Percentiles rank a stretch among this genome's conserved stretches.
These are phyloP conservation scores for Ophiostoma populinum DNA, from an alignment of 2,329 filamentous ascomycete genomes.

Conservation along the genomic window DNA sequence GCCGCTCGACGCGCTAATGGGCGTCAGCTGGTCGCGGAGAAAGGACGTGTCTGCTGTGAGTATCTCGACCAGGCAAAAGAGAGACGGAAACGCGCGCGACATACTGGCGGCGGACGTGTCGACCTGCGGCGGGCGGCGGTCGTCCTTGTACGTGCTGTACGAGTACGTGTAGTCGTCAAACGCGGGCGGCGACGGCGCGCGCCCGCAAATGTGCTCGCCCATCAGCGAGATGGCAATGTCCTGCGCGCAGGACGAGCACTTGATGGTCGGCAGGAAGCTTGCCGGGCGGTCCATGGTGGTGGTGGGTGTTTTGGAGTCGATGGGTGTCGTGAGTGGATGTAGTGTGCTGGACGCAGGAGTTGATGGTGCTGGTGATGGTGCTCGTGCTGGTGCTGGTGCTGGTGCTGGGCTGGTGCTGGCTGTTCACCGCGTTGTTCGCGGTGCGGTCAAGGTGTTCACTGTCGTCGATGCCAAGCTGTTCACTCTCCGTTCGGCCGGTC, in stretches of 20 bases:
- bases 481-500: too few relatives aligned
- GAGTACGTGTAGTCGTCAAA: conserved; percentile 16
- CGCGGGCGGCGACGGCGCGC: conserved; percentile 21
- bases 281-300: conserved; percentile 26
- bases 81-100: conserved; percentile 15
- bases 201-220: conserved; percentile 69
- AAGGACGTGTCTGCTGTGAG: conserved; percentile 34
- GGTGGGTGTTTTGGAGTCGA: conserved; percentile 1
- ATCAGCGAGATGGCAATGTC: conserved; percentile 73
- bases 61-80: conserved; percentile 14
- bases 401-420: neutral
- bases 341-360: neutral
- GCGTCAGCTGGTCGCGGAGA: conserved; percentile 41
- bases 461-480: too few relatives aligned
- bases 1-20: conserved; percentile 41
- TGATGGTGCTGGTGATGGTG: neutral
- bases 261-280: conserved; percentile 65
- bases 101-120: conserved; percentile 41
- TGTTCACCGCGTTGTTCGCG: neutral
- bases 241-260: conserved; percentile 64
- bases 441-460: too few relatives aligned
- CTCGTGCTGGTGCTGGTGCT: neutral
- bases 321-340: neutral
- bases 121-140: conserved; percentile 32
- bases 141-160: conserved; percentile 17